These are phyloP conservation scores for Anethum foeniculum DNA, from an alignment of 140 eudicot species.

Conservation along the genomic window DNA sequence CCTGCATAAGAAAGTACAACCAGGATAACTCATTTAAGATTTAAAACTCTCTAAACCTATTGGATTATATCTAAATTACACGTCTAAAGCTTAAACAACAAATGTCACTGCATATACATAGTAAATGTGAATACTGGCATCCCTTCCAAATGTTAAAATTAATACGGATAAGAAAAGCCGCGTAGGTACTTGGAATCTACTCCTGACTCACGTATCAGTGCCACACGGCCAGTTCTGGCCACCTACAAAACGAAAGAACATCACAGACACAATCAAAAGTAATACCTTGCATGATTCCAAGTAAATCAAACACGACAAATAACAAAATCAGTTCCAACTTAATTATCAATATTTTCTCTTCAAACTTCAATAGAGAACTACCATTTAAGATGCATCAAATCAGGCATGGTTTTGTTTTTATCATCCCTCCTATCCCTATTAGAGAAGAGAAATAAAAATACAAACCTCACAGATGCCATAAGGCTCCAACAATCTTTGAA, in stretches of 20 bases:
- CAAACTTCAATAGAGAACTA: not conserved
- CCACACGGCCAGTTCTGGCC: conserved; percentile 95
- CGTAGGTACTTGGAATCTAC: conserved; percentile 86
- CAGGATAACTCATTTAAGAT: not conserved
- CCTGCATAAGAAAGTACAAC: not conserved
- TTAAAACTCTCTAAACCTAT: not conserved
- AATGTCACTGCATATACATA: not conserved
- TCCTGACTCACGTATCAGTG: conserved; percentile 76
- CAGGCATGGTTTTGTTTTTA: not conserved
- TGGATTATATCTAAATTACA: not conserved
- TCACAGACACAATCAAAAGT: not conserved
- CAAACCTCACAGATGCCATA: conserved; percentile 96
- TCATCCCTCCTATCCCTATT: not conserved
- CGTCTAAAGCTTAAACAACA: not conserved
- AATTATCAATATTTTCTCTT: not conserved
- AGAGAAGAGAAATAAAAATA: not conserved
- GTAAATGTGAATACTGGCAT: not conserved
- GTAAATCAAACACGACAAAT: not conserved
- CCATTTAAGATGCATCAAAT: not conserved
- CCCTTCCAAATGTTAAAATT: conserved; percentile 15
- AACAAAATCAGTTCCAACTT: not conserved
- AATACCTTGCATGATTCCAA: not conserved
- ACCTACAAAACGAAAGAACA: conserved; percentile 43
- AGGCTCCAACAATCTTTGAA: conserved; percentile 89
- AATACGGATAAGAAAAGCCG: conserved; percentile 77